Evolutionary conservation across 768 basidiomycete genomes (phyloP).

Genomic region (Agrocybe chaxingu): DNA sequence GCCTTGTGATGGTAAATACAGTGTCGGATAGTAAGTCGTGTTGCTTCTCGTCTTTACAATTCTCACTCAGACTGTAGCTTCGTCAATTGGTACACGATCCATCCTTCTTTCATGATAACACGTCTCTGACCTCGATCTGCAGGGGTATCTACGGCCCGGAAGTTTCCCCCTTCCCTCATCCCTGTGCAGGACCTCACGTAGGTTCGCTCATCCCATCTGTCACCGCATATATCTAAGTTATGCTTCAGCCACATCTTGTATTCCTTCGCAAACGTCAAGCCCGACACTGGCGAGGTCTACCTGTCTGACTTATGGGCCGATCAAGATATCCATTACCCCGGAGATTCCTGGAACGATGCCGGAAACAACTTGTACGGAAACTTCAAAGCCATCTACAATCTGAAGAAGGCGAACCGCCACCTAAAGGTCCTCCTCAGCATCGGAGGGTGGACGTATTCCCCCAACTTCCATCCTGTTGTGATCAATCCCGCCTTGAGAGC

Average conservation of each 20-base stretch:
- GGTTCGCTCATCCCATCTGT: constrained; percentile 21
- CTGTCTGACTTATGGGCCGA: constrained; percentile 94
- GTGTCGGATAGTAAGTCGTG: constrained; percentile 72
- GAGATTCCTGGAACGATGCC: constrained; percentile 91
- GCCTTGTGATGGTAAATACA: constrained; percentile 57
- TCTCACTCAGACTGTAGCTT: constrained; percentile 42
- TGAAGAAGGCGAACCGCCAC: constrained; percentile 84
- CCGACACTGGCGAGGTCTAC: constrained; percentile 82
- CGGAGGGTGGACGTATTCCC: constrained; percentile 94
- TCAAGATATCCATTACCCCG: constrained; percentile 94
- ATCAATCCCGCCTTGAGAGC: constrained; percentile 56
- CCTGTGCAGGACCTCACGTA: constrained; percentile 86
- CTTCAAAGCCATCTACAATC: constrained; percentile 87
- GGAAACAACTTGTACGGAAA: constrained; percentile 95
- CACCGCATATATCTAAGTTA: constrained; percentile 6
- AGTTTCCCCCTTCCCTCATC: constrained; percentile 83
- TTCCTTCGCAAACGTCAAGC: constrained; percentile 86
- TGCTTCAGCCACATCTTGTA: constrained; percentile 76
- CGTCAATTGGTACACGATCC: constrained; percentile 61
- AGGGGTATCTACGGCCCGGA: constrained; percentile 95
- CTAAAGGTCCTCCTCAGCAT: constrained; percentile 84
- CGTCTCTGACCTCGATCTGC: not conserved
- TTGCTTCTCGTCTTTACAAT: not conserved
- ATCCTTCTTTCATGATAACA: not conserved
- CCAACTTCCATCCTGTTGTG: constrained; percentile 83